Conservation (phyloP, 169 alveolate genomes). For the Plasmodium knowlesi region DNA sequence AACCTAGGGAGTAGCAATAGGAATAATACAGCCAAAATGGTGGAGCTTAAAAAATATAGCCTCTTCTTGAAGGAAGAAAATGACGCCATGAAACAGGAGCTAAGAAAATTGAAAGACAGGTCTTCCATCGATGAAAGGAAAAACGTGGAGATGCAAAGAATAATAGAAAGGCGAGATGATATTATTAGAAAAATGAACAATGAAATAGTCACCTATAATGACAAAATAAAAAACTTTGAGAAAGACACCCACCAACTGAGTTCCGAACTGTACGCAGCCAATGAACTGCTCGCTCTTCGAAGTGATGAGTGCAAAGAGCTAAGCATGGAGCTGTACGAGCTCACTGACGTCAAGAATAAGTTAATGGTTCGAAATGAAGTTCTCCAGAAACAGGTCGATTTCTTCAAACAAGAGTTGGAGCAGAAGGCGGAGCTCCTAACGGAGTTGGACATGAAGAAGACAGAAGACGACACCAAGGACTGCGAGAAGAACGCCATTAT, state of each 20-base stretch:
- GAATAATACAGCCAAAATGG: background rate
- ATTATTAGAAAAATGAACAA: conserved; percentile 54
- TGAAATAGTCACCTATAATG: conserved; percentile 62
- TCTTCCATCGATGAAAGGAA: conserved; percentile 39
- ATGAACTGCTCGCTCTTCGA: conserved; percentile 57
- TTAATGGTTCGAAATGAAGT: conserved; percentile 60
- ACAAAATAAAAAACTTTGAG: conserved; percentile 56
- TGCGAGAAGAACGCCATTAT: conserved; percentile 25
- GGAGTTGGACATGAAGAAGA: conserved; percentile 28
- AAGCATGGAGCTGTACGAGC: conserved; percentile 43
- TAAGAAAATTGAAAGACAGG: conserved; percentile 55
- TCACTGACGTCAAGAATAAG: conserved; percentile 65
- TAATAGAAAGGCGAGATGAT: conserved; percentile 64
- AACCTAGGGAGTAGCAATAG: background rate
- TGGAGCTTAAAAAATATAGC: conserved; percentile 61
- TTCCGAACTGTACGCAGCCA: conserved; percentile 66
- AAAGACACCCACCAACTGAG: conserved; percentile 41
- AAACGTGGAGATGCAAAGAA: conserved; percentile 59
- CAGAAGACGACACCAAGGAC: conserved; percentile 8
- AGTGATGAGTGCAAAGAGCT: conserved; percentile 74
- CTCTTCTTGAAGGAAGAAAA: conserved; percentile 67
- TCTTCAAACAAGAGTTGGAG: conserved; percentile 44
- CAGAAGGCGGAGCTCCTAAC: conserved; percentile 37
- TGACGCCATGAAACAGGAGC: conserved; percentile 61
- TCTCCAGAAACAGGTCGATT: conserved; percentile 36